These are phyloP conservation scores for Lantana camara DNA, from an alignment of 257 asterid species.

Conservation along the genomic window DNA sequence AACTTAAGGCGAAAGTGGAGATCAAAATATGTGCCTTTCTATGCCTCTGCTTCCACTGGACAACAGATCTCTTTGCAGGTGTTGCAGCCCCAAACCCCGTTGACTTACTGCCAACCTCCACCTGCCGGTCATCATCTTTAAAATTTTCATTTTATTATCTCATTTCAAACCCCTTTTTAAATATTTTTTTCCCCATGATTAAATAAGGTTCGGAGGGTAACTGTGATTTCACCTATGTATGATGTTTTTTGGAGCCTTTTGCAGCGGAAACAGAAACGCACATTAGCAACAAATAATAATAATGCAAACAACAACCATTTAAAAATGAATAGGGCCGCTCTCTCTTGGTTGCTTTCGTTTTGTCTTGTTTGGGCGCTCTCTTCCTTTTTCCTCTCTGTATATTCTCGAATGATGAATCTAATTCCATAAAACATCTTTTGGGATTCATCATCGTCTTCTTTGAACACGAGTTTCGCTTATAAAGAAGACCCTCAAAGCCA, in stretches of 20 bases:
- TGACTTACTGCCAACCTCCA: conserved; percentile 55
- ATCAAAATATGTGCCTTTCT: neutral
- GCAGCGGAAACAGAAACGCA: conserved; percentile 32
- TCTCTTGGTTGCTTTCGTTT: conserved; percentile 23
- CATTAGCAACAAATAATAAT: conserved; percentile 5
- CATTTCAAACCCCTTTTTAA: neutral
- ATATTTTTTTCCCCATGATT: conserved; percentile 25
- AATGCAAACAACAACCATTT: too few species aligned
- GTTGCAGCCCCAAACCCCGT: conserved; percentile 43
- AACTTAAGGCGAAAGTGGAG: conserved; percentile 42
- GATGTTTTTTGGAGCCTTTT: conserved; percentile 40
- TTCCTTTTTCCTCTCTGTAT: conserved; percentile 5
- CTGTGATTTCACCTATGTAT: conserved; percentile 42
- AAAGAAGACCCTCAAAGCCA: neutral
- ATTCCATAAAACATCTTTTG: conserved; percentile 23
- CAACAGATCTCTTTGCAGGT: conserved; percentile 23
- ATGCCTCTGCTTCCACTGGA: neutral
- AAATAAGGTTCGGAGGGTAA: conserved; percentile 23
- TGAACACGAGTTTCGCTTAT: neutral
- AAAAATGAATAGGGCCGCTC: too few species aligned
- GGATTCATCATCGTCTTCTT: conserved; percentile 20
- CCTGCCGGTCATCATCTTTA: conserved; percentile 42
- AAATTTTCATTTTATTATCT: conserved; percentile 10
- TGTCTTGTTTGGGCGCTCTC: conserved; percentile 21
- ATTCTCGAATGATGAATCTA: conserved; percentile 15